A percentile compares a stretch with the other conserved stretches of the same genome.
phyloP scores from a whole-genome alignment of 208 protist genomes.

The Entamoeba moshkovskii region DNA sequence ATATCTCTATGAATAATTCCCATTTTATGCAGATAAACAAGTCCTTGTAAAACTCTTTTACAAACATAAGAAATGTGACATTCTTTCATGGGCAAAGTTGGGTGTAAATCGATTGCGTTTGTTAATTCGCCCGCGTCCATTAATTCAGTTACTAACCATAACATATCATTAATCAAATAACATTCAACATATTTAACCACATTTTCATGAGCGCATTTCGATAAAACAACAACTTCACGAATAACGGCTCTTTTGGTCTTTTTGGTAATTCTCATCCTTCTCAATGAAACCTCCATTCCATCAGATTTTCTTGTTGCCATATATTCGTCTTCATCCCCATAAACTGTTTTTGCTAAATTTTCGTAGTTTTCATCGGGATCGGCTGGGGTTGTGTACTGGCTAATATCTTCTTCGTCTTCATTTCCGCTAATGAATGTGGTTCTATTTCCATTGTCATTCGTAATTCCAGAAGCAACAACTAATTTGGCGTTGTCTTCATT shows the following conservation, averaged over 20 bases:
- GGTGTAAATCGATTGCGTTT: not conserved
- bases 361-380: conserved; percentile 4
- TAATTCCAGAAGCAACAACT: not conserved
- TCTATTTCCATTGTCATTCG: not conserved
- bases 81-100: not conserved
- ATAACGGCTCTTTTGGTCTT: not conserved
- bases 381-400: not conserved
- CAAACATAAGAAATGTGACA: conserved; percentile 3
- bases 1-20: conserved; percentile 23
- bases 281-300: not conserved
- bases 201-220: not conserved
- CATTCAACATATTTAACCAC: not conserved
- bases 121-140: not conserved
- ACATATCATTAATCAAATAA: not conserved
- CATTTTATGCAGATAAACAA: conserved; percentile 18
- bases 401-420: not conserved
- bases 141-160: not conserved
- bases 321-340: not conserved
- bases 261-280: not conserved
- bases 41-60: conserved; percentile 3
- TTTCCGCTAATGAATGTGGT: not conserved
- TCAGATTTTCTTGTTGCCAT: not conserved
- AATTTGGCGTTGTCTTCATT: not conserved
- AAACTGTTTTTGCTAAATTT: not conserved
- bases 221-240: not conserved